Evolutionary conservation across 768 basidiomycete species (phyloP).

Genomic region (Dacryopinax spathularia): DNA sequence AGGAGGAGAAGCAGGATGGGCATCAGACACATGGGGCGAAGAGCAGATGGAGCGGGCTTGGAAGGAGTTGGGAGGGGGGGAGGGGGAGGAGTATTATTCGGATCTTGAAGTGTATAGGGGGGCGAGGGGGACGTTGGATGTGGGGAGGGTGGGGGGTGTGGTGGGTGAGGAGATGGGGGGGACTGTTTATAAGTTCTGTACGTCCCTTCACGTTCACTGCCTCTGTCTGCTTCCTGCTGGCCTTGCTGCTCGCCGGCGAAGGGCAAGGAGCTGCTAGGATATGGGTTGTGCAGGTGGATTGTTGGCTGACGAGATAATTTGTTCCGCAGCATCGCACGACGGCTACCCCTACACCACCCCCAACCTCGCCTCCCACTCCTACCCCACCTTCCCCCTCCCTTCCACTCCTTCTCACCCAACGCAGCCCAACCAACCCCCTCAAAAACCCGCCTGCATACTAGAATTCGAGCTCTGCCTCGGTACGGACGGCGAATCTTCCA

Average conservation of each 20-base stretch:
- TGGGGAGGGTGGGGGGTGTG: not conserved
- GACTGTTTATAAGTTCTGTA: conserved; percentile 11
- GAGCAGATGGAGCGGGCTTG: conserved; percentile 17
- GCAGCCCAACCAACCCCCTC: not conserved
- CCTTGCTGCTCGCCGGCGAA: not conserved
- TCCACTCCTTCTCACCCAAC: not conserved
- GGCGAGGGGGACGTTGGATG: conserved; percentile 3
- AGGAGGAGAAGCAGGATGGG: too few species aligned
- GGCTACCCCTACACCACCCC: conserved; percentile 24
- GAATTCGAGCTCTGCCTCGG: conserved; percentile 18
- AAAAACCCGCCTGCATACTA: conserved; percentile 14
- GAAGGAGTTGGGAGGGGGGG: conserved; percentile 21
- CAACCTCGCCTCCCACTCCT: not conserved
- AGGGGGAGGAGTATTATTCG: conserved; percentile 6
- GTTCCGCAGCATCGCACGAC: conserved; percentile 22
- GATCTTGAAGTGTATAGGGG: not conserved
- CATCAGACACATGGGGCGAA: conserved; percentile 13
- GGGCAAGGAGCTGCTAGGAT: too few species aligned
- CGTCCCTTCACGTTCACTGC: not conserved
- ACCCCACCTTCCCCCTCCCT: conserved; percentile 6
- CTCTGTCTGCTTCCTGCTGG: not conserved
- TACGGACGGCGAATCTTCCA: not conserved
- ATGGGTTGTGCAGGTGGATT: too few species aligned
- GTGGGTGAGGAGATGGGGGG: not conserved
- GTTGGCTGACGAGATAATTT: too few species aligned